Base-by-base conservation (phyloP, 352 stramenopile genomes). In the Pythium dissimile region DNA sequence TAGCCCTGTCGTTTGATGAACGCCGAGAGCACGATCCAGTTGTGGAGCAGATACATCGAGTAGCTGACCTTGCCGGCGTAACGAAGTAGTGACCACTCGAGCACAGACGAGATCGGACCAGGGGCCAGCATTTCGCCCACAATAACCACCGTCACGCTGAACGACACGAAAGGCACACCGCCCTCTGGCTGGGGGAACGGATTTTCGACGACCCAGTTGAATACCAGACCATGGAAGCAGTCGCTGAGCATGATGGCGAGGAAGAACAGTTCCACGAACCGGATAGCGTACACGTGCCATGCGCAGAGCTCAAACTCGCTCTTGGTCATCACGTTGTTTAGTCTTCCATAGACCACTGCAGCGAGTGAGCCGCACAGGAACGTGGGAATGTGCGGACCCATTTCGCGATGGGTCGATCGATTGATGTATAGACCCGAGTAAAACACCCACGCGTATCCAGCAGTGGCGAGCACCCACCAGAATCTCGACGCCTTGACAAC, bases 31-130 rank as follows among this genome's bases (percentile, higher is more conserved):
- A 72, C 23, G 6, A 82, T 62, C 20, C 78, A 77, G 51, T 47
- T 66, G 49, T 83, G 73, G 44, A 83, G 45, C 57, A 83, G 35
- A 42, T 79, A 83, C 39, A 79, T 71, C 2, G 72, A 82, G 28
- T 72, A 81, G 47, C 72, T 77, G 35, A 78, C 59, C 51, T 81
- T 78, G 38, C 70, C 70, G 35, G 59, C 66, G 42, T 71, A 75
- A 3, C 70, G 66, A 23, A 83, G 53, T 11, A 80, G 52, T 5
- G 60, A 77, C 67, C 64, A 77, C 60, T 80, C 73, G 24, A 82
- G 65, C 28, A 72, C 50, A 0, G 44, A 57, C 1, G 73, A 75
- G 16, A 83, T 20, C 9, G 56, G 15, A 5, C 67, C 75, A 11
- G 70, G 70, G 1, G 67, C 35, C 1, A 80, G 32, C 58, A 82